These are phyloP conservation scores for Globisporangium radiosum DNA, from an alignment of 352 stramenopile species.

Conservation along the genomic window DNA sequence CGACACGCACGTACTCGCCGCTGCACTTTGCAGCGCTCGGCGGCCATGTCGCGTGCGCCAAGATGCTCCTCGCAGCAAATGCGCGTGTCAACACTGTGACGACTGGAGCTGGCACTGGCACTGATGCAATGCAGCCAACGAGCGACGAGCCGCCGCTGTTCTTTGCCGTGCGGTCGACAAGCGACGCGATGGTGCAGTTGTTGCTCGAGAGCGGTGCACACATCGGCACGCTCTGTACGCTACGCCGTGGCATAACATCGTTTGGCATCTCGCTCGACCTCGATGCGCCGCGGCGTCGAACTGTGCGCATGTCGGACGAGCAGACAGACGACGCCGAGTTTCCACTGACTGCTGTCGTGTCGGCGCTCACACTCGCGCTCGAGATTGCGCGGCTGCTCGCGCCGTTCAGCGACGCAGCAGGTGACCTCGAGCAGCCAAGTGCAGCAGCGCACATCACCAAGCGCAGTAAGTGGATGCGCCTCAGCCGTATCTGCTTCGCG, in stretches of 20 bases:
- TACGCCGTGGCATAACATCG: conserved; percentile 29
- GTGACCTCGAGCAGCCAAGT: background rate
- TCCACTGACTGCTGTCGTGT: conserved; percentile 16
- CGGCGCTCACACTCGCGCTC: conserved; percentile 43
- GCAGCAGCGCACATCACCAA: conserved; percentile 12
- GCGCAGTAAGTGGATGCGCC: conserved; percentile 28
- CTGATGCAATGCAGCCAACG: conserved; percentile 18
- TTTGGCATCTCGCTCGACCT: conserved; percentile 27
- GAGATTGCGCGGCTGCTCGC: conserved; percentile 23
- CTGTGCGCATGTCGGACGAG: background rate
- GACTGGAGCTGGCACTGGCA: too few species aligned
- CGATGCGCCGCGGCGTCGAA: background rate
- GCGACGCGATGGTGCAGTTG: conserved; percentile 34
- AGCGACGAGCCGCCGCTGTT: conserved; percentile 45
- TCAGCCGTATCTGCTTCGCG: conserved; percentile 32
- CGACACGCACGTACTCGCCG: conserved; percentile 38
- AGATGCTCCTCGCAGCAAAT: conserved; percentile 27
- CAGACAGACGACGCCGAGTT: background rate
- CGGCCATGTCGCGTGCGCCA: conserved; percentile 29
- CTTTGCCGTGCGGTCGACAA: conserved; percentile 55
- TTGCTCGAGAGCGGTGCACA: conserved; percentile 35
- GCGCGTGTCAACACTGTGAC: conserved; percentile 25
- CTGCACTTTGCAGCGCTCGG: conserved; percentile 53
- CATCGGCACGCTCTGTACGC: conserved; percentile 30
- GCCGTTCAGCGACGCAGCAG: conserved; percentile 18